Evolutionary conservation across 2,329 filamentous ascomycete species (phyloP), one percentile per base, ranked within the genome.

Genomic region (Cordyceps farinosa): DNA sequence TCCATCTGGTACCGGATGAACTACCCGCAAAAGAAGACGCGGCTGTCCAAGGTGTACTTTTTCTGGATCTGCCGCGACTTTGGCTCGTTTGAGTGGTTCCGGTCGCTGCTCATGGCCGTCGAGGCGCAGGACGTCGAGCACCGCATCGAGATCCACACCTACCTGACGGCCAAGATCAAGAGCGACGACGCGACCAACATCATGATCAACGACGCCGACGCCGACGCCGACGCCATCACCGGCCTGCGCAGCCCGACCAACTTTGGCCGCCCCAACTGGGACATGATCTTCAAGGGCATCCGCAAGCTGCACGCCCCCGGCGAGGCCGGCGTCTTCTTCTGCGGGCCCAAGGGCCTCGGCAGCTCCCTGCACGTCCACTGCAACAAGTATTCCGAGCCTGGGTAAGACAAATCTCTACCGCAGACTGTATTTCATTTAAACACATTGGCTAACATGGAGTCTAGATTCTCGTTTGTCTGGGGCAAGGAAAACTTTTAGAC

Each of bases 1-100:
- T 92, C 89, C 60, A 94, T 96, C 77, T 96, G 91, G 91, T 96
- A 95, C 80, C 87, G 91, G 56, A 92, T 94, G 88, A 94, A 92
- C 82, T 93, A 91, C 77, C 89, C 90, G 3, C 88, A 91, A 74
- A 86, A 88, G 76, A 90, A 89, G 78, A 93, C 90, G 3, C 83
- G 90, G 4, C 82, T 96, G 50, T 84, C 88, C 71, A 96, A 95
- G 76, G 90, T 96, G 30, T 96, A 95, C 80, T 95, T 95, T 80
- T 92, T 95, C 84, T 95, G 91, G 91, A 88, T 95, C 66, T 94
- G 91, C 81, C 84, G 91, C 75, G 91, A 95, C 76, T 94, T 94
- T 71, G 90, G 89, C 40, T 92, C 89, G 0, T 93, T 95, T 70
- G 91, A 95, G 80, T 96, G 91, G 91, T 95, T 95, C 82, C 84